These are phyloP conservation scores for Scheffersomyces illinoinensis DNA, from an alignment of 1,139 yeast species.

Conservation along the genomic window DNA sequence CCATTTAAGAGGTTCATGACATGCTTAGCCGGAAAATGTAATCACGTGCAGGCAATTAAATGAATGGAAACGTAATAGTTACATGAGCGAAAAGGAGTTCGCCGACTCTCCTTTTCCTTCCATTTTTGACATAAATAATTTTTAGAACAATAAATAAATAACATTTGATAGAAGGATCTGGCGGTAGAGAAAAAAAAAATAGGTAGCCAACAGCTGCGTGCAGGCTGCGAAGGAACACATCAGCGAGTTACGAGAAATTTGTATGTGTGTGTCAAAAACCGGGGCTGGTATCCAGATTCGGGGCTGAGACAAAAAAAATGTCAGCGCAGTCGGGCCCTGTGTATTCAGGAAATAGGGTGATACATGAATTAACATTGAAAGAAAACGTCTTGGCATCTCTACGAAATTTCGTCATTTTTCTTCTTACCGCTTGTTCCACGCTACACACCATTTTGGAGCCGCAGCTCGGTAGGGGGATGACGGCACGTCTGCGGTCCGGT, in stretches of 20 bases:
- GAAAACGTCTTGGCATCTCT: constrained; percentile 5
- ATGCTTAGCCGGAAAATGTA: neutral
- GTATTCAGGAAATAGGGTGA: neutral
- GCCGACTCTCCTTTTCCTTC: neutral
- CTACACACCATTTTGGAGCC: neutral
- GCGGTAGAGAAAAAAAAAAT: neutral
- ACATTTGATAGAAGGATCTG: neutral
- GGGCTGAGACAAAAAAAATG: neutral
- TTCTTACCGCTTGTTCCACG: neutral
- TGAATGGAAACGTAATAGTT: neutral
- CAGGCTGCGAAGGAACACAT: neutral
- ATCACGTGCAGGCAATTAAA: neutral
- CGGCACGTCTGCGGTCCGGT: neutral
- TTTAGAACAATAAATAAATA: neutral
- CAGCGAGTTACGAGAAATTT: neutral
- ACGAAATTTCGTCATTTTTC: neutral
- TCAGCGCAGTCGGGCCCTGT: neutral
- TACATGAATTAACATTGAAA: constrained; percentile 1
- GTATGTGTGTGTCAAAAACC: neutral
- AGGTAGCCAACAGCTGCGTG: neutral
- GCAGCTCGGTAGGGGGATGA: neutral
- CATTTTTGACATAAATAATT: neutral
- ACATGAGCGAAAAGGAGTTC: neutral
- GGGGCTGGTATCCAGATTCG: neutral
- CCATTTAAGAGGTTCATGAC: neutral